Base-by-base conservation (phyloP, 805 yeast species). In the Yarrowia yakushimensis region DNA sequence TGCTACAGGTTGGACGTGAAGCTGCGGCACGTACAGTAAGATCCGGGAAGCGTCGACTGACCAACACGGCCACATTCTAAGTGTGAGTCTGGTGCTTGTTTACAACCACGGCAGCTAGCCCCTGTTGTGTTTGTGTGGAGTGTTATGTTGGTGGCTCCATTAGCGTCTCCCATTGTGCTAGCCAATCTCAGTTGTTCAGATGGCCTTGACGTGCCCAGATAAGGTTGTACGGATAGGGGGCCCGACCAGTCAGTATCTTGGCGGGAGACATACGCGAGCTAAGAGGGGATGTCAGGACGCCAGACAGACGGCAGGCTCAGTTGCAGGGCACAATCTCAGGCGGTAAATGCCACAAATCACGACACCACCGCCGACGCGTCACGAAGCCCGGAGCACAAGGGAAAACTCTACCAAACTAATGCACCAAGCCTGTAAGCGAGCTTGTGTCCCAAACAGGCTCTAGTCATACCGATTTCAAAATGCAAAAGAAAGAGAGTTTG, bases 401-500 rank as follows among this genome's bases (percentile, higher is more conserved):
- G 34, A 50, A 50, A 48, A 31, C 57, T 33, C 30, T 33, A 50
- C 57, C 31, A 50, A 50, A 33, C 33, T 34, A 36, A 25, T 25
- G 42, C 43, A 52, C 59, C 59, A 52, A 52, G 59, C 42, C 59
- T 52, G 59, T 36, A 52, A 33, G 59, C 43, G 43, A 52, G 43
- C 43, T 52, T 25, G 33, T 25, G 31, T 52, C 59, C 43, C 59
- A 36, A 52, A 52, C 11, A 11, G 59, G 59, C 25, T 22, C 59
- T 36, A 52, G 13, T 41, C 59, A 52, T 52, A 52, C 59, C 59
- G 33, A 48, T 48, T 33, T 48, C 2, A 48, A 48, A 48, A 48
- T 34, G 41, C 39, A 48, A 48, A 48, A 43, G 17, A 28, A 13
- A 13, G 5, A 43, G 34, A 22, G 39, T n/a, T 22, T 31, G 9